A percentile compares a stretch with the other conserved stretches of the same genome.
These are phyloP conservation scores for Fraxinus platypoda DNA, from an alignment of 305 asterid species.

Conservation along the genomic window DNA sequence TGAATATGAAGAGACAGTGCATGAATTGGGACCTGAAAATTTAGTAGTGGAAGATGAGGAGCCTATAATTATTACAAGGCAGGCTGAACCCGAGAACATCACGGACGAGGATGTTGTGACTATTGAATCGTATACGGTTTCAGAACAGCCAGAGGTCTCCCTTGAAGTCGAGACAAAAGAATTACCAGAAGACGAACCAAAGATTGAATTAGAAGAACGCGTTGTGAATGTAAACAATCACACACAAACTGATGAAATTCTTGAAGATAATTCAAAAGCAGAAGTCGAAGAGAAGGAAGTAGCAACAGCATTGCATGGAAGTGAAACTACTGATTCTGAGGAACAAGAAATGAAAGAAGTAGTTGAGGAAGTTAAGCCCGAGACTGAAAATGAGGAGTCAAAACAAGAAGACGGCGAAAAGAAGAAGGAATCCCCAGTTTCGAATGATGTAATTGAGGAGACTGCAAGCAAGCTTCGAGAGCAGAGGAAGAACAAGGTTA, in stretches of 20 bases:
- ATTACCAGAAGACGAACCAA: conserved; percentile 19
- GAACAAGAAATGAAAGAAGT: conserved; percentile 26
- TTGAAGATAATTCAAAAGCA: conserved; percentile 24
- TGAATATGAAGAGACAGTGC: conserved; percentile 21
- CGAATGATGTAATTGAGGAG: conserved; percentile 63
- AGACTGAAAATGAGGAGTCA: conserved; percentile 22
- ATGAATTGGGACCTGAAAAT: conserved; percentile 19
- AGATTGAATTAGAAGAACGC: conserved; percentile 20
- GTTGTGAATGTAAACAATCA: conserved; percentile 2
- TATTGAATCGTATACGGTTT: neutral
- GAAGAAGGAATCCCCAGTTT: conserved; percentile 46
- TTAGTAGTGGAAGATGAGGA: conserved; percentile 19
- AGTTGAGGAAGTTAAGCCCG: conserved; percentile 21
- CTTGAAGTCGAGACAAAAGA: conserved; percentile 16
- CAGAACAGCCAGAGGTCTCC: conserved; percentile 17
- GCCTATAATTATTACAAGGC: neutral
- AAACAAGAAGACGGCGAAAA: neutral
- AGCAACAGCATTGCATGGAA: neutral
- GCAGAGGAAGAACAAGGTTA: conserved; percentile 61
- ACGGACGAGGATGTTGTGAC: conserved; percentile 20
- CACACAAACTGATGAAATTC: conserved; percentile 20
- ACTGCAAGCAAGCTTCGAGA: conserved; percentile 52
- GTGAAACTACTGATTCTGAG: conserved; percentile 20
- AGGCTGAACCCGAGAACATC: conserved; percentile 16
- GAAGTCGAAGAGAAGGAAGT: conserved; percentile 31